Evolutionary conservation across 1,284 basidiomycete genomes (phyloP).

Genomic region (Cystobasidium slooffiae): DNA sequence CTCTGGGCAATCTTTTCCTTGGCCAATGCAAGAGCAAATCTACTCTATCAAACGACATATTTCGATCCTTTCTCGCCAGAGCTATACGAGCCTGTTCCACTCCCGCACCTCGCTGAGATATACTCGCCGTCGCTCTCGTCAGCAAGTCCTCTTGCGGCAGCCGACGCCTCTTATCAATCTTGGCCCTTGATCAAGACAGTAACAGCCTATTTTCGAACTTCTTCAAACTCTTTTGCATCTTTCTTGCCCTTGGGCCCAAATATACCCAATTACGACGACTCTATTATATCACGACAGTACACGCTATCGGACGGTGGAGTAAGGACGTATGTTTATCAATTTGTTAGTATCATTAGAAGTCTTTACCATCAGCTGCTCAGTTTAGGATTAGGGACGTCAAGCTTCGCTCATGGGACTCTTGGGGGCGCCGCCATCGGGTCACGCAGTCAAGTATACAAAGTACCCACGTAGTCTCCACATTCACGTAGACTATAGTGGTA

Average conservation of each 20-base stretch:
- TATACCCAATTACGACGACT: background rate
- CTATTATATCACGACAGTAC: background rate
- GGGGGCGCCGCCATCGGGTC: constrained; percentile 4
- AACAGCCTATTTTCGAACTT: constrained; percentile 24
- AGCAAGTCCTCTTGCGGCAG: too few species aligned
- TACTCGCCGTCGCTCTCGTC: background rate
- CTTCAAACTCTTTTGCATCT: background rate
- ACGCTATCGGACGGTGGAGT: background rate
- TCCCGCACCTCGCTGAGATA: background rate
- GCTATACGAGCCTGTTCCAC: constrained; percentile 28
- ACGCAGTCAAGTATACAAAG: constrained; percentile 6
- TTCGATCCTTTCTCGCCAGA: constrained; percentile 51
- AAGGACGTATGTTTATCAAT: constrained; percentile 1
- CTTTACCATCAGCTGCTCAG: constrained; percentile 16
- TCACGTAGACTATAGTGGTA: too few species aligned
- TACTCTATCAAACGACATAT: constrained; percentile 45
- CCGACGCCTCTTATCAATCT: background rate
- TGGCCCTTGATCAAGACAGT: background rate
- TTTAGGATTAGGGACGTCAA: constrained; percentile 4
- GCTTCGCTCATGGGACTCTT: constrained; percentile 21
- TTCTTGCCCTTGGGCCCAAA: background rate
- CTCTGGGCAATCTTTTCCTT: constrained; percentile 46
- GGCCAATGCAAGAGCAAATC: constrained; percentile 43
- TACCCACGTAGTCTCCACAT: constrained; percentile 1
- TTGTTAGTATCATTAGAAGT: constrained; percentile 7